A percentile compares a stretch with the other conserved stretches of the same genome.
These are phyloP conservation scores for Mortierella polycephala DNA, from an alignment of 371 early-diverging fungal genomes.

Conservation along the genomic window DNA sequence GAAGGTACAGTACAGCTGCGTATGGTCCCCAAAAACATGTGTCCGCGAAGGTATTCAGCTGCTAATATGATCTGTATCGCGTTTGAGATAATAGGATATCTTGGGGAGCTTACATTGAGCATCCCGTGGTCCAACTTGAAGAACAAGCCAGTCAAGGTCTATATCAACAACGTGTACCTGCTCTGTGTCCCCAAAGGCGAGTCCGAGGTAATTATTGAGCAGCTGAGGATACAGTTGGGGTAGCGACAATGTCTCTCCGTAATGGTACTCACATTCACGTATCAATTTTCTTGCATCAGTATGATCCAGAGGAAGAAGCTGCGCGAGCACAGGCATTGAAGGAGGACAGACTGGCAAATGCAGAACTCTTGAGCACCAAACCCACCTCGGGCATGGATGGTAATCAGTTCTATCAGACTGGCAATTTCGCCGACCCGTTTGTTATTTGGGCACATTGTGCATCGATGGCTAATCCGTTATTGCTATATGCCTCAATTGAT, in stretches of 20 bases:
- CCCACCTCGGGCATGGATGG: slow-evolving; percentile 55
- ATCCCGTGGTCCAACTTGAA: slow-evolving; percentile 98
- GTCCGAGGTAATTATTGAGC: slow-evolving; percentile 61
- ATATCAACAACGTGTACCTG: slow-evolving; percentile 89
- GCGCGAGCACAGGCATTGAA: slow-evolving; percentile 84
- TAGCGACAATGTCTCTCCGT: neutral
- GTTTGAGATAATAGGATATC: slow-evolving; percentile 69
- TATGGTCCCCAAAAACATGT: neutral
- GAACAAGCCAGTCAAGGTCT: slow-evolving; percentile 89
- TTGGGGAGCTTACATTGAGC: slow-evolving; percentile 91
- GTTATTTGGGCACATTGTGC: neutral
- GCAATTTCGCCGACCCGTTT: neutral
- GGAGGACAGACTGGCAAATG: slow-evolving; percentile 83
- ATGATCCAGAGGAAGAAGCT: slow-evolving; percentile 87
- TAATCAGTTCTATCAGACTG: slow-evolving; percentile 12
- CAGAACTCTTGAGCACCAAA: slow-evolving; percentile 72
- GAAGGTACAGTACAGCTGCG: slow-evolving; percentile 74
- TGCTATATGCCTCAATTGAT: neutral
- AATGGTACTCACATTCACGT: neutral
- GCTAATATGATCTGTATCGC: neutral
- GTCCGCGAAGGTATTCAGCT: neutral
- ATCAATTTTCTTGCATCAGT: slow-evolving; percentile 22
- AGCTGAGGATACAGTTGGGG: neutral
- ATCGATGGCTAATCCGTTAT: neutral
- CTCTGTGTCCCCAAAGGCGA: slow-evolving; percentile 88